Evolutionary conservation across 2,329 filamentous ascomycete species (phyloP), one percentile per base, ranked within the genome.

Genomic region (Microdochium bolleyi): DNA sequence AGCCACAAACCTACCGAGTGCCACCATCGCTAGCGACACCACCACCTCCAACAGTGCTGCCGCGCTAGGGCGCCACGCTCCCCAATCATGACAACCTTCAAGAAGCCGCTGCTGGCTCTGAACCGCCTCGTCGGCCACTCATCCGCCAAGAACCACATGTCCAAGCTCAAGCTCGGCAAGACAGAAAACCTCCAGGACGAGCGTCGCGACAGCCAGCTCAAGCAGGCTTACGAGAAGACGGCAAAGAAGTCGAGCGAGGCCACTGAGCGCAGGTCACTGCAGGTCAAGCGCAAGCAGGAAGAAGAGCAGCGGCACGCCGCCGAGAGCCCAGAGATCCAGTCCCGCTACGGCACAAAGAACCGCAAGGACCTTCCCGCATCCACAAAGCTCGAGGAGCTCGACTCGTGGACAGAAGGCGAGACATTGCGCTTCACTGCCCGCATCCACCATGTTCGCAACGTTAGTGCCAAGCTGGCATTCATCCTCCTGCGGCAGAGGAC

Each of bases 401-500:
- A 61, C 48, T 32, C 86, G 19, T 71, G 76, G 14, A 70, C 76
- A 44, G 73, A 77, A 21, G 85, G 84, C 32, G 71, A 83, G 59
- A 73, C 79, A 57, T 75, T 90, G 50, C 70, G 73, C 52, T 90
- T 92, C 70, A 82, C 83, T 41, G 87, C 85, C 34, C 79, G 89
- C 32, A 74, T 94, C 21, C 87, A 92, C 67, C 89, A 91, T 53
- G 78, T 94, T 54, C 84, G 92, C 49, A 86, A 87, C 60, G 80
- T 96, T 73, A 92, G 89, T 64, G 80, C 88, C 60, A 86, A 88
- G 59, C 76, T 96, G 32, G 88, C 90, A 61, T 96, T 96, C 68
- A 73, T 96, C 46, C 80, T 95, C 54, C 87, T 96, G 64, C 85
- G 92, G 52, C 89, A 96, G 70, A 87, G 92, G 70, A 84, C 88